A percentile compares a stretch with the other conserved stretches of the same genome.
phyloP scores from a whole-genome alignment of 495 filamentous ascomycete genomes.

The Xylaria scruposa region DNA sequence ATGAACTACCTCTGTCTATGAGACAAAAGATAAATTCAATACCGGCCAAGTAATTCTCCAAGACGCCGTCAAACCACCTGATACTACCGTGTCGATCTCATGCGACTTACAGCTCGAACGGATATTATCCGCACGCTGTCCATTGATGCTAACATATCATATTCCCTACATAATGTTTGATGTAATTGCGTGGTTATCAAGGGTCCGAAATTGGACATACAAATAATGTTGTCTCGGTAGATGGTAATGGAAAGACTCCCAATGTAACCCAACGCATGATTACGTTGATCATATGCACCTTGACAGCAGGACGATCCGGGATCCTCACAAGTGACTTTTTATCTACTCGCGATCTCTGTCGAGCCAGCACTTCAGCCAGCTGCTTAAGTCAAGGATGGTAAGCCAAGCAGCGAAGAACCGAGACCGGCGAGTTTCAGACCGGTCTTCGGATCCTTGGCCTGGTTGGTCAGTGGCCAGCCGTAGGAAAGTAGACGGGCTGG shows the following conservation, averaged over 20 bases:
- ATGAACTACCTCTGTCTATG: not conserved
- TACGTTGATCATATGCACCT: constrained; percentile 6
- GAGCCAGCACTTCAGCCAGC: constrained; percentile 4
- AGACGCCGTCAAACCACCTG: not conserved
- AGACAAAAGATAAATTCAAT: not conserved
- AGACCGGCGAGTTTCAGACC: constrained; percentile 20
- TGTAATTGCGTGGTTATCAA: not conserved
- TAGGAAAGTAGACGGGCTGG: constrained; percentile 5
- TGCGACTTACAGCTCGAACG: not conserved
- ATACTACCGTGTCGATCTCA: not conserved
- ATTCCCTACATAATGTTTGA: not conserved
- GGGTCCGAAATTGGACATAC: not conserved
- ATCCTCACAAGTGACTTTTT: constrained; percentile 1
- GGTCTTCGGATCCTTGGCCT: not conserved
- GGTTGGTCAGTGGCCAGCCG: not conserved
- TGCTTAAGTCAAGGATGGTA: constrained; percentile 9
- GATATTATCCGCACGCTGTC: not conserved
- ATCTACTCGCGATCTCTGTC: constrained; percentile 16
- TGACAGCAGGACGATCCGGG: not conserved
- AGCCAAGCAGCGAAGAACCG: constrained; percentile 16
- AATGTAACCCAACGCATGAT: constrained; percentile 14
- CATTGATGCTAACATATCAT: not conserved
- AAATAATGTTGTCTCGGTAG: not conserved
- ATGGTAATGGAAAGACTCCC: constrained; percentile 1
- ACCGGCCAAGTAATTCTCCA: not conserved